Evolutionary conservation across 1,284 basidiomycete genomes (phyloP), one percentile per base, ranked within the genome.

Genomic region (Filobasidium uniguttulatum): DNA sequence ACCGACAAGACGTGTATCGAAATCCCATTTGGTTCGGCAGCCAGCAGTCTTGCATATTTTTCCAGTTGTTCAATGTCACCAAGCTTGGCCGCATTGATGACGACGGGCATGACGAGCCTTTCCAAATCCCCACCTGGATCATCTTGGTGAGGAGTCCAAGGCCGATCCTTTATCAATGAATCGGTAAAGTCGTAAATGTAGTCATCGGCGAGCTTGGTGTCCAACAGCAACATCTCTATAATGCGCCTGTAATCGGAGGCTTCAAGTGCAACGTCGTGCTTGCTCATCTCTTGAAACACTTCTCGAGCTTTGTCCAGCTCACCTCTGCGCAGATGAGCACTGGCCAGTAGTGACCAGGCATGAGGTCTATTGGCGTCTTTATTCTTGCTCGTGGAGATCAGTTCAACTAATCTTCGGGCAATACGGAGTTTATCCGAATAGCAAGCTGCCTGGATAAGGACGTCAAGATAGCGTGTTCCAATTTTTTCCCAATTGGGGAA

Each of bases 371-470:
- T 4, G 22, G 34, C 34, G 15, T 14, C n/a, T 6, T 19, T n/a
- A 29, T 48, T 34, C n/a, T 33, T 20, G 20, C 29, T 26, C 5
- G 30, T n/a, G 14, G 34, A 22, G 20, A 47, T 33, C 23, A 52
- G 35, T 20, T 51, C 49, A n/a, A 26, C n/a, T n/a, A 47, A 52
- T 10, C 37, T 35, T 10, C 44, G 41, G 1, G 51, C 51, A n/a
- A 41, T 28, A 10, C 40, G 23, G 3, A 53, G 31, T 34, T 45
- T 9, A 29, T 80, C 77, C 15, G 79, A 72, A 60, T 93, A 85
- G 60, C 82, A 85, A 2, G 90, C 85, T 1, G 85, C 83, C 63
- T 87, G 83, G 44, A 94, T 79, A 40, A 89, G 71, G 40, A 87
- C 72, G 0, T 84, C 76, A 66, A 83, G 96, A 0, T 85, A 82